A percentile compares a stretch with the other conserved stretches of the same genome.
phyloP scores from a whole-genome alignment of 2,329 filamentous ascomycete species.

The Cladosporium sp. region DNA sequence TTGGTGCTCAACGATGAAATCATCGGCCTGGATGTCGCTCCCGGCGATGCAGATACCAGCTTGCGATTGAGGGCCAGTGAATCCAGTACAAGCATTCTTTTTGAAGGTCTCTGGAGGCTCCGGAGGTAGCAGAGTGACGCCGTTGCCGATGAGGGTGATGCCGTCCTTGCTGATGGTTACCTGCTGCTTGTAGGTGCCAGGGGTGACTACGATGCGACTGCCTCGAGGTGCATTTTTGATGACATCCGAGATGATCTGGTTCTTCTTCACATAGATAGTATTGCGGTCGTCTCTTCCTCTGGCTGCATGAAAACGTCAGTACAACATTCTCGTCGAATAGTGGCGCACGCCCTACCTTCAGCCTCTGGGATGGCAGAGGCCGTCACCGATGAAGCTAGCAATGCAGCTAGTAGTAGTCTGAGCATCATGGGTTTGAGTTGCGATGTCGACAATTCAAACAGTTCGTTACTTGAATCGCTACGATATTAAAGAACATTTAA shows the following conservation, averaged over 20 bases:
- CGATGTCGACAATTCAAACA: too few species aligned
- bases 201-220: conserved; percentile 31
- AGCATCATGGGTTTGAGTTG: conserved; percentile 2
- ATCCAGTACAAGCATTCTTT: conserved; percentile 31
- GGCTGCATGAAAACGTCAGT: not conserved
- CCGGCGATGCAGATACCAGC: conserved; percentile 37
- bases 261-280: conserved; percentile 8
- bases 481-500: too few species aligned
- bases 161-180: conserved; percentile 33
- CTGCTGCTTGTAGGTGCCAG: conserved; percentile 34
- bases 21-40: conserved; percentile 20
- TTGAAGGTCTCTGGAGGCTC: conserved; percentile 22
- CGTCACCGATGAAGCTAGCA: not conserved
- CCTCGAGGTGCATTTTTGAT: conserved; percentile 29
- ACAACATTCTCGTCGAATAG: not conserved
- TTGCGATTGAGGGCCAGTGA: conserved; percentile 24
- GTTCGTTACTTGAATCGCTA: too few species aligned
- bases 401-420: not conserved
- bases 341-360: not conserved
- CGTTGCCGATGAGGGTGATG: conserved; percentile 31
- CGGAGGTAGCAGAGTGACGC: conserved; percentile 26
- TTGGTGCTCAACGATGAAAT: conserved; percentile 30
- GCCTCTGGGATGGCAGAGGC: not conserved
- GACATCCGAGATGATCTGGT: conserved; percentile 29
- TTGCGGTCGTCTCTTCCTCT: not conserved